Conservation (phyloP, 352 stramenopile genomes). For the Phytopythium boreale region DNA sequence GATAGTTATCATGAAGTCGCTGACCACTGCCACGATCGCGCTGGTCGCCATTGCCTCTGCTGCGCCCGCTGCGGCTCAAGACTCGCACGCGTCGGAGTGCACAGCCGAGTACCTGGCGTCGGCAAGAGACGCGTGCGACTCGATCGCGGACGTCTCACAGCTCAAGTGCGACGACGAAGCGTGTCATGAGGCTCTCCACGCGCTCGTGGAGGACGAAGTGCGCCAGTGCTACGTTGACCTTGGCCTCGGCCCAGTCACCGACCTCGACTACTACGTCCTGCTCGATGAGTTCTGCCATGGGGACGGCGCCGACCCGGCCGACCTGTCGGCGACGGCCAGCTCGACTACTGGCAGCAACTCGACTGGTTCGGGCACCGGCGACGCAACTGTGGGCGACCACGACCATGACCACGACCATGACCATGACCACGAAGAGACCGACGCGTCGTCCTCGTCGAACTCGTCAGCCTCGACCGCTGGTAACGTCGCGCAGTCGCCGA, state of each 20-base stretch:
- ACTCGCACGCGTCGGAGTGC: slow-evolving; percentile 11
- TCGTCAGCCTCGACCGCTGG: slow-evolving; percentile 10
- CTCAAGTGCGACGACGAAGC: slow-evolving; percentile 31
- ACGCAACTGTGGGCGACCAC: slow-evolving; percentile 13
- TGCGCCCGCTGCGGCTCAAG: slow-evolving; percentile 7
- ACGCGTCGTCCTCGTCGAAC: slow-evolving; percentile 3
- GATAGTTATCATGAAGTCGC: slow-evolving; percentile 20
- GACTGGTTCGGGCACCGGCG: slow-evolving; percentile 11
- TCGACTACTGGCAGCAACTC: slow-evolving; percentile 13
- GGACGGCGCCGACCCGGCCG: slow-evolving; percentile 31
- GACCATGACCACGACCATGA: slow-evolving; percentile 12
- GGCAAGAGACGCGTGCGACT: slow-evolving; percentile 31
- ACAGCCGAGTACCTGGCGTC: slow-evolving; percentile 19
- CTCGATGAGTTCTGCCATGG: slow-evolving; percentile 44
- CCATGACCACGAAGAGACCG: slow-evolving; percentile 6
- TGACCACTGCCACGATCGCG: slow-evolving; percentile 8
- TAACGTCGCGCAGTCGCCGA: slow-evolving; percentile 9
- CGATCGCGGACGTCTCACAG: slow-evolving; percentile 31
- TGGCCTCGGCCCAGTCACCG: slow-evolving; percentile 20
- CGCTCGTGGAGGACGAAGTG: slow-evolving; percentile 35
- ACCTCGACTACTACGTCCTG: slow-evolving; percentile 33
- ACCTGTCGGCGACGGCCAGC: slow-evolving; percentile 6
- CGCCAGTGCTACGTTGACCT: slow-evolving; percentile 32
- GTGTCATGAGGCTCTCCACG: slow-evolving; percentile 37
- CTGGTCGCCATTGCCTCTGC: slow-evolving; percentile 7